Conservation (phyloP, 176 grass and related monocot genomes). For the Miscanthus lutarioriparius region DNA sequence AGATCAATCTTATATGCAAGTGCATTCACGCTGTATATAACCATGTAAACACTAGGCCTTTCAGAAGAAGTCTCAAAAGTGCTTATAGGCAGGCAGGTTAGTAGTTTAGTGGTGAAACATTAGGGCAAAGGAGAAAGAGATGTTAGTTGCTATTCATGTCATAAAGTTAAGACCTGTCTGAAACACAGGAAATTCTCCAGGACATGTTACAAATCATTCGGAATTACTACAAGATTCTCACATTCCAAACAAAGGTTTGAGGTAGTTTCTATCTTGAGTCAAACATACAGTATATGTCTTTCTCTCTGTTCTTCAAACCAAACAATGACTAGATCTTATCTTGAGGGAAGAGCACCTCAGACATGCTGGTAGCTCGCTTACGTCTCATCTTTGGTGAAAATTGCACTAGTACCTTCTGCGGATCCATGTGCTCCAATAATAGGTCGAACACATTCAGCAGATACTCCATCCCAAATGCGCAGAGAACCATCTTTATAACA, state of each 20-base stretch:
- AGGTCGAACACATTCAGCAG: too few relatives aligned
- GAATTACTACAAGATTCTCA: background rate
- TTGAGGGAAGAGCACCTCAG: too few relatives aligned
- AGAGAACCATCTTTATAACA: too few relatives aligned
- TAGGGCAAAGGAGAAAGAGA: background rate
- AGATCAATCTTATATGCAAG: background rate
- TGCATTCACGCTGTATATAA: slow-evolving; percentile 14
- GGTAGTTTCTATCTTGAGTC: background rate
- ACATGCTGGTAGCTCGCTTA: too few relatives aligned
- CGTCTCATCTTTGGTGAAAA: too few relatives aligned
- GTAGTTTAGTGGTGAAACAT: background rate
- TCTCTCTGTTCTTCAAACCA: slow-evolving; percentile 21
- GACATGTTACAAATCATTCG: background rate
- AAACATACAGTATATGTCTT: background rate
- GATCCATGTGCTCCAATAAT: too few relatives aligned
- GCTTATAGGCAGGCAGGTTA: background rate
- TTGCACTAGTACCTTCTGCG: too few relatives aligned
- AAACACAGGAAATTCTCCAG: background rate
- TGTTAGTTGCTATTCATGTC: background rate
- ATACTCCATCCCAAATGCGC: too few relatives aligned
- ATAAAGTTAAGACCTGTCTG: background rate
- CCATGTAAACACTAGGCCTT: background rate
- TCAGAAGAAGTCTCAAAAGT: background rate
- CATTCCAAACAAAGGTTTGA: background rate
- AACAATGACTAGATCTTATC: background rate